These are phyloP conservation scores for Oryza coarctata DNA, from an alignment of 176 grass and related monocot species.

Conservation along the genomic window DNA sequence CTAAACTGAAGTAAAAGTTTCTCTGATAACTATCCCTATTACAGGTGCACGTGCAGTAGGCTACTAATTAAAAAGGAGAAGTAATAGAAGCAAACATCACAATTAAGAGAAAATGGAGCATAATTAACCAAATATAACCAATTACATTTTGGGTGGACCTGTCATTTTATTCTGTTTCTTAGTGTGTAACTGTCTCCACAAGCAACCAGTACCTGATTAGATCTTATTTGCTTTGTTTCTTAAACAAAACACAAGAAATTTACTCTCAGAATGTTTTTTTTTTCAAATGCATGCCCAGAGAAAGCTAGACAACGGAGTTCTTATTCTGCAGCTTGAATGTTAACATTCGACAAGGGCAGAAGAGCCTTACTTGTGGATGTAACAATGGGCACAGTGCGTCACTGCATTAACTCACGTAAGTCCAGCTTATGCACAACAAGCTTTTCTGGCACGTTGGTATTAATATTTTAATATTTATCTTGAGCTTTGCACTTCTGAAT, in stretches of 20 bases:
- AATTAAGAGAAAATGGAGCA: neutral
- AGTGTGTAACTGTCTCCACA: conserved; percentile 1
- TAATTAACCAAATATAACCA: conserved; percentile 7
- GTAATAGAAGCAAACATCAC: conserved; percentile 24
- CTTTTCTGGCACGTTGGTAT: neutral
- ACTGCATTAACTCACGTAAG: conserved; percentile 13
- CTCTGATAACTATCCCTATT: conserved; percentile 11
- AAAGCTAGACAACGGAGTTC: neutral
- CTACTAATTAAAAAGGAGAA: conserved; percentile 2
- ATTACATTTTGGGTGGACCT: conserved; percentile 20
- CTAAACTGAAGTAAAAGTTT: conserved; percentile 7
- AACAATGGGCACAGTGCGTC: neutral
- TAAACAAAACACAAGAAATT: conserved; percentile 21
- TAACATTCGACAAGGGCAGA: conserved; percentile 8
- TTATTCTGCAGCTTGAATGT: conserved; percentile 15
- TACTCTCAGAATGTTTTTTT: neutral
- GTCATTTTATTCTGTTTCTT: conserved; percentile 2
- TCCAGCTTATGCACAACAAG: conserved; percentile 9
- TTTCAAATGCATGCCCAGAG: neutral
- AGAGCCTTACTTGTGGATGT: neutral
- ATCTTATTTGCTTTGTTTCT: neutral
- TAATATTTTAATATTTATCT: conserved; percentile 16
- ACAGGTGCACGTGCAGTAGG: conserved; percentile 2
- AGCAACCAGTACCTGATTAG: neutral
- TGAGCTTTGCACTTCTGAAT: conserved; percentile 13